These are phyloP conservation scores for Trichophyton schoenleinii DNA, from an alignment of 2,329 filamentous ascomycete species.

Conservation along the genomic window DNA sequence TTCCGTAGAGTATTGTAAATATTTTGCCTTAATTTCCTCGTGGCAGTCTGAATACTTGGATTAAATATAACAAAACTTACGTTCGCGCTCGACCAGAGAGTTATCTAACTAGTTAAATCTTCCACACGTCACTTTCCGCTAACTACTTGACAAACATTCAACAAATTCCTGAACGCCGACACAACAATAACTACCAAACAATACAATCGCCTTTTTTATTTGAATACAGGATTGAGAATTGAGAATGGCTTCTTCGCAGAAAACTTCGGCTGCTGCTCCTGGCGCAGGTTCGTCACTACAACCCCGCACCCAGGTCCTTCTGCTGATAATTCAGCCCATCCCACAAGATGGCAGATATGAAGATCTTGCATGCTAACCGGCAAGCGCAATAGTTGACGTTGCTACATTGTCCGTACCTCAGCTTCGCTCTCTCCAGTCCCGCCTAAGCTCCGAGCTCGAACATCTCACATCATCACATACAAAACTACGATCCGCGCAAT, in stretches of 20 bases:
- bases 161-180: background rate
- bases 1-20: background rate
- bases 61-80: background rate
- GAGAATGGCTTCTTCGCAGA: constrained; percentile 1
- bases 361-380: background rate
- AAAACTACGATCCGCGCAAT: constrained; percentile 78
- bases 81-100: background rate
- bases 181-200: background rate
- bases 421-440: constrained; percentile 83
- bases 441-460: constrained; percentile 90
- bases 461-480: constrained; percentile 83
- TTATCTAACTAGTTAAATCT: background rate
- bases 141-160: background rate
- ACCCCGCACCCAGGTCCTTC: background rate
- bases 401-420: constrained; percentile 70
- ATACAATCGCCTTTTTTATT: background rate
- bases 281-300: constrained; percentile 5
- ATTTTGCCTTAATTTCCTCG: background rate
- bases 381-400: constrained; percentile 46
- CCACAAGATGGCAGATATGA: background rate
- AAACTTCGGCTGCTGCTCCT: constrained; percentile 1
- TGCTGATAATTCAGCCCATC: background rate
- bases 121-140: background rate
- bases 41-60: background rate
- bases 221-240: background rate